phyloP scores from a whole-genome alignment of 495 filamentous ascomycete genomes.

The Talaromyces wortmannii region DNA sequence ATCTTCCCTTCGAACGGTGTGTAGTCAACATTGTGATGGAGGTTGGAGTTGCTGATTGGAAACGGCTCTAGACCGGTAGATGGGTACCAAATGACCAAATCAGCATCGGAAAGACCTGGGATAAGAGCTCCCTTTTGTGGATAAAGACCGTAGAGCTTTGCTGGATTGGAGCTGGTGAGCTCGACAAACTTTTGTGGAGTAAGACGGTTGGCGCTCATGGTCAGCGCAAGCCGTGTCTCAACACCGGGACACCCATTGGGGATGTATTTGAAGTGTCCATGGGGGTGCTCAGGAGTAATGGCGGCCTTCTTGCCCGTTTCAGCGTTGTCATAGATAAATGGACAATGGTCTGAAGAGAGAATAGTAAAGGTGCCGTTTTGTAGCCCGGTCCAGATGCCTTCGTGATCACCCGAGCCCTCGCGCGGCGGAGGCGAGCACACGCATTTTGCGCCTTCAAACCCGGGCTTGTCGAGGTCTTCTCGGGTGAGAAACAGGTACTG shows the following conservation, averaged over 20 bases:
- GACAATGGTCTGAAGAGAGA: conserved; percentile 43
- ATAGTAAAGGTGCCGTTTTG: conserved; percentile 41
- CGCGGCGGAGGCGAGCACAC: conserved; percentile 42
- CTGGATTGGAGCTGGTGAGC: conserved; percentile 48
- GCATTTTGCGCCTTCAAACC: conserved; percentile 48
- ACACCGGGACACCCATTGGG: conserved; percentile 56
- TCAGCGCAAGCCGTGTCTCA: conserved; percentile 47
- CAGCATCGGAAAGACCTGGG: conserved; percentile 47
- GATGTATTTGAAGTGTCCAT: conserved; percentile 44
- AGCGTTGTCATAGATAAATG: conserved; percentile 42
- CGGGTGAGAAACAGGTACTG: conserved; percentile 58
- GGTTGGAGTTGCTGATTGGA: background rate
- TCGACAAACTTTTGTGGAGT: conserved; percentile 51
- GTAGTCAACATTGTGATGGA: conserved; percentile 27
- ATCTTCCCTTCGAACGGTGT: conserved; percentile 25
- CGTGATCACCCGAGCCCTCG: conserved; percentile 23
- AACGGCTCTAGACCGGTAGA: conserved; percentile 24
- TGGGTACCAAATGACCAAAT: conserved; percentile 48
- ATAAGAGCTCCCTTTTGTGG: conserved; percentile 48
- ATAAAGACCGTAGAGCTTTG: conserved; percentile 55
- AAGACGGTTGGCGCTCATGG: conserved; percentile 29
- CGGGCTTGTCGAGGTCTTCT: conserved; percentile 38
- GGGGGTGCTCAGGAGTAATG: conserved; percentile 32
- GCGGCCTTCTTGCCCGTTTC: conserved; percentile 40
- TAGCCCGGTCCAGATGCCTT: conserved; percentile 37